These are phyloP conservation scores for Ceratobasidium sp. DNA, from an alignment of 1,284 basidiomycete genomes.

Conservation along the genomic window DNA sequence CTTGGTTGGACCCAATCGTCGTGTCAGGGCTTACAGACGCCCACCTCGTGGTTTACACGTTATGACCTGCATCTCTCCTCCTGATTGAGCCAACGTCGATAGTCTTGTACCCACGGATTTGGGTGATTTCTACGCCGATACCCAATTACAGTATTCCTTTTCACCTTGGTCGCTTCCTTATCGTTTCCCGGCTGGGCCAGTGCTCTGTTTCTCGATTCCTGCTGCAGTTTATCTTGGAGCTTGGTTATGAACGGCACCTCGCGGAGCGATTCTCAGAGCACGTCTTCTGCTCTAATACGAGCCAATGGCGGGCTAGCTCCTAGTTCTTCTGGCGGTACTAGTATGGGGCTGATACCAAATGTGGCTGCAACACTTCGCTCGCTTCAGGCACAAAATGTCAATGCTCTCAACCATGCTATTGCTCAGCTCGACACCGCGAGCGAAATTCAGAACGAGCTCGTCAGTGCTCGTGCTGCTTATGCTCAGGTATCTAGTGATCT, in stretches of 20 bases:
- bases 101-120: neutral
- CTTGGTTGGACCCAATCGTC: neutral
- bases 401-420: constrained; percentile 34
- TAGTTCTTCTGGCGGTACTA: neutral
- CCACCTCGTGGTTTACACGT: constrained; percentile 27
- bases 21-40: constrained; percentile 19
- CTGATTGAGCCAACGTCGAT: neutral
- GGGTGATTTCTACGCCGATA: neutral
- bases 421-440: constrained; percentile 29
- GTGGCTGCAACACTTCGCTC: constrained; percentile 19
- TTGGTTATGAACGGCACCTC: constrained; percentile 31
- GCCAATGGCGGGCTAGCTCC: neutral
- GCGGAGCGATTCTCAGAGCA: neutral
- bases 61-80: neutral
- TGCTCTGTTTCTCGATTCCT: neutral
- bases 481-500: constrained; percentile 33
- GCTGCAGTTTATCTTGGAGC: neutral
- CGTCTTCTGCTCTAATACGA: neutral
- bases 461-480: constrained; percentile 24
- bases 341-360: constrained; percentile 10
- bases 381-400: constrained; percentile 13
- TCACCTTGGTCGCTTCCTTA: neutral
- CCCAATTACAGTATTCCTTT: neutral
- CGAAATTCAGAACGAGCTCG: constrained; percentile 40
- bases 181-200: neutral